Evolutionary conservation across 1,284 basidiomycete species (phyloP).

Genomic region (Schizophyllum amplum): DNA sequence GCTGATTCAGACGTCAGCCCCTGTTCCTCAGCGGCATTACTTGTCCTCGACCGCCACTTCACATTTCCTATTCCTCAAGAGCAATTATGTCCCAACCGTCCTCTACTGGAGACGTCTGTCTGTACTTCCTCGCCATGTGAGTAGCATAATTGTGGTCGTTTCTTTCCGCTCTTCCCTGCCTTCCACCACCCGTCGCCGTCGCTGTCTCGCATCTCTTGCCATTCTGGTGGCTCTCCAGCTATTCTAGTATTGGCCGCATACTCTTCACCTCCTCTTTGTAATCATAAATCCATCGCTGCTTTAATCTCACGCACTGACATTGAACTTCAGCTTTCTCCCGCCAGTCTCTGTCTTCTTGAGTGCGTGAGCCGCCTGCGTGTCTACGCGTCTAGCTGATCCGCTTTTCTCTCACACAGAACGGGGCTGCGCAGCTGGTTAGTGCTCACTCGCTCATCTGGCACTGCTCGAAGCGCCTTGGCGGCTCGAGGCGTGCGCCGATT

Average conservation of each 20-base stretch:
- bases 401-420: conserved; percentile 24
- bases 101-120: conserved; percentile 28
- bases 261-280: no score
- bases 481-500: no score
- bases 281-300: neutral
- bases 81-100: conserved; percentile 22
- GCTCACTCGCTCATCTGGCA: neutral
- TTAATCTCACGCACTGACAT: neutral
- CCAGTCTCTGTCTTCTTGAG: conserved; percentile 46
- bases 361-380: conserved; percentile 21
- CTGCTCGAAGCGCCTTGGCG: neutral
- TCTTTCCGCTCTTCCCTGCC: no score
- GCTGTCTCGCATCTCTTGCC: no score
- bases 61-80: neutral
- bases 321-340: conserved; percentile 34
- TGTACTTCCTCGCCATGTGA: conserved; percentile 45
- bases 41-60: neutral
- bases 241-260: no score
- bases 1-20: no score
- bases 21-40: no score
- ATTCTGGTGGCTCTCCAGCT: no score
- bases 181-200: no score
- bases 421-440: conserved; percentile 29
- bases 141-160: no score
- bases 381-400: neutral